Evolutionary conservation across 768 basidiomycete species (phyloP).

Genomic region (Phylloporus sp.): DNA sequence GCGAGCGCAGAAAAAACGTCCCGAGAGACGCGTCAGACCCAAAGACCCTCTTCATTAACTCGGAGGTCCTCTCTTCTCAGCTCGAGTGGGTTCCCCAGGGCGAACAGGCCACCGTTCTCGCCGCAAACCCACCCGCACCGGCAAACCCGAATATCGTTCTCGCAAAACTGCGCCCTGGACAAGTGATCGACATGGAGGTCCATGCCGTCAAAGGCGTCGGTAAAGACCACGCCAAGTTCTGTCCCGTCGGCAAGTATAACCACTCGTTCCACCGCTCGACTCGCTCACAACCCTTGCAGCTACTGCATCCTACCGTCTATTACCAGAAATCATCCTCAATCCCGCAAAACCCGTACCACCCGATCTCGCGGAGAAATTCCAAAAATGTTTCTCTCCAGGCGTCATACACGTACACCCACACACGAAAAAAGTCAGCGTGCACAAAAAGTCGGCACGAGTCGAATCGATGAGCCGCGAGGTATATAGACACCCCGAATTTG

Average conservation of each 20-base stretch:
- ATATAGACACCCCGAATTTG: slow-evolving; percentile 86
- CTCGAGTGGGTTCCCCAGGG: slow-evolving; percentile 79
- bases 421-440: slow-evolving; percentile 58
- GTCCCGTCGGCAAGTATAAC: slow-evolving; percentile 71
- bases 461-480: slow-evolving; percentile 93
- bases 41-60: slow-evolving; percentile 62
- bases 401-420: slow-evolving; percentile 61
- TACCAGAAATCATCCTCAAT: slow-evolving; percentile 73
- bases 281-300: slow-evolving; percentile 41
- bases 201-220: slow-evolving; percentile 92
- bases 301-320: slow-evolving; percentile 90
- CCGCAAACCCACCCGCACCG: slow-evolving; percentile 49
- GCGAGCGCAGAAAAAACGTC: slow-evolving; percentile 54
- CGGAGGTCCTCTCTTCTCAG: slow-evolving; percentile 62
- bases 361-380: slow-evolving; percentile 75
- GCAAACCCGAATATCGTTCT: slow-evolving; percentile 82
- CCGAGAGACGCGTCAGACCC: slow-evolving; percentile 52
- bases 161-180: slow-evolving; percentile 88
- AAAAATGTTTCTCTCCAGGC: slow-evolving; percentile 80
- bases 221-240: slow-evolving; percentile 95
- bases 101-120: slow-evolving; percentile 64
- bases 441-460: slow-evolving; percentile 61
- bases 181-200: slow-evolving; percentile 76
- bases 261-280: neutral
- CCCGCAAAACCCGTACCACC: slow-evolving; percentile 72